phyloP scores from a whole-genome alignment of 2,329 filamentous ascomycete genomes.

The Alternaria conjuncta region DNA sequence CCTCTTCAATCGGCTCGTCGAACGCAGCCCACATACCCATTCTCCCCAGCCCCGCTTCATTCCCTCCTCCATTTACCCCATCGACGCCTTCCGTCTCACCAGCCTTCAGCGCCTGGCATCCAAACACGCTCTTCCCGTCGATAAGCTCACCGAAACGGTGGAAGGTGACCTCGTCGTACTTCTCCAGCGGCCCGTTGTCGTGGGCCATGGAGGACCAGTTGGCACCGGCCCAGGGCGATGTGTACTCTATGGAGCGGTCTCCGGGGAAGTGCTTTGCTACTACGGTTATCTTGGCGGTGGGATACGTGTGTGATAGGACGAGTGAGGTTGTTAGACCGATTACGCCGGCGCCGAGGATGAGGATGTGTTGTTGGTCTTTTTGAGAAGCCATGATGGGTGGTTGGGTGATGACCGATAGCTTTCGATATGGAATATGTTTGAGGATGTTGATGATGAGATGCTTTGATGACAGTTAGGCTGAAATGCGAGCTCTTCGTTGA shows the following conservation, averaged over 20 bases:
- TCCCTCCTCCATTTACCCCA: constrained; percentile 1
- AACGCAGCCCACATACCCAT: constrained; percentile 40
- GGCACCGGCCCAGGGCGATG: constrained; percentile 87
- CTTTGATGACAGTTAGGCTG: neutral
- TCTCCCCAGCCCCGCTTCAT: constrained; percentile 34
- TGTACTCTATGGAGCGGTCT: constrained; percentile 90
- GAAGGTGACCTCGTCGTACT: constrained; percentile 43
- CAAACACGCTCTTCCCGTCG: constrained; percentile 29
- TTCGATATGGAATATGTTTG: neutral
- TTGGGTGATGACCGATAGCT: neutral
- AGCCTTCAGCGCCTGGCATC: constrained; percentile 14
- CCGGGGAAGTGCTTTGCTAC: constrained; percentile 91
- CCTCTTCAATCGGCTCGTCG: constrained; percentile 40
- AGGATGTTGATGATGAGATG: neutral
- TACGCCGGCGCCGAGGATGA: constrained; percentile 64
- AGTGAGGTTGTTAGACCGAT: constrained; percentile 71
- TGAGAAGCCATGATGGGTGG: constrained; percentile 16
- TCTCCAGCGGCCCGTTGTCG: constrained; percentile 42
- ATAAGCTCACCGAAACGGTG: constrained; percentile 34
- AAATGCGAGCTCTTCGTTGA: neutral
- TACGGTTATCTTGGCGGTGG: constrained; percentile 68
- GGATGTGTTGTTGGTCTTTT: constrained; percentile 22
- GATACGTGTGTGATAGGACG: constrained; percentile 61
- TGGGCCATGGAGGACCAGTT: constrained; percentile 69
- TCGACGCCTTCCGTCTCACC: constrained; percentile 14